Evolutionary conservation across 257 asterid genomes (phyloP).

Genomic region (Catharanthus roseus): DNA sequence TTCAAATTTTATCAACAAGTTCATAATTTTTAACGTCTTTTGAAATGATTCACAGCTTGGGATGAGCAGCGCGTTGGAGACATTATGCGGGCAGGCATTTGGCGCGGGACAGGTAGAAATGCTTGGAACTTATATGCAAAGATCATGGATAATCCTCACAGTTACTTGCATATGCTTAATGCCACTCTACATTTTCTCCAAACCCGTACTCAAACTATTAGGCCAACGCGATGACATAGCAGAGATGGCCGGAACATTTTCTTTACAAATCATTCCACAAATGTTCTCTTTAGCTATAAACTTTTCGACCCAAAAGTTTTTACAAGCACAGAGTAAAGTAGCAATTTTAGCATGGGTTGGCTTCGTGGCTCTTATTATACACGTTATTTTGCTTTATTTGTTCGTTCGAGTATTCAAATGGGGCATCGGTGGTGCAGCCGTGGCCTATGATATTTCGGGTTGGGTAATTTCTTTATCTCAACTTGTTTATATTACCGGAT

Average conservation of each 20-base stretch:
- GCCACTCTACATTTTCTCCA: conserved; percentile 69
- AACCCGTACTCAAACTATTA: conserved; percentile 52
- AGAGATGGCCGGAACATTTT: conserved; percentile 67
- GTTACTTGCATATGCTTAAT: conserved; percentile 51
- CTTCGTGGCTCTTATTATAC: conserved; percentile 32
- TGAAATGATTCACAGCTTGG: conserved; percentile 53
- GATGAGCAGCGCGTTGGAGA: conserved; percentile 95
- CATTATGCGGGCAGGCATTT: conserved; percentile 88
- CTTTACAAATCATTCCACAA: conserved; percentile 70
- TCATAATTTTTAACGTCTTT: background rate
- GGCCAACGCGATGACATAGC: conserved; percentile 83
- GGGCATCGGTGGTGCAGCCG: conserved; percentile 94
- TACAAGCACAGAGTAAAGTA: conserved; percentile 87
- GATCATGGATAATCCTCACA: conserved; percentile 75
- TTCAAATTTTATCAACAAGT: background rate
- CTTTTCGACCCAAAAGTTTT: conserved; percentile 83
- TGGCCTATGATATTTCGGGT: conserved; percentile 69
- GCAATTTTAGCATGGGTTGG: conserved; percentile 79
- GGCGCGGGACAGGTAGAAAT: conserved; percentile 83
- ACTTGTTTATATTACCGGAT: conserved; percentile 58
- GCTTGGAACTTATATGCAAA: conserved; percentile 82
- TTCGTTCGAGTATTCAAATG: conserved; percentile 60
- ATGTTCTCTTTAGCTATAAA: conserved; percentile 67
- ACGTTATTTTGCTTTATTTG: conserved; percentile 29
- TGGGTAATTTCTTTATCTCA: conserved; percentile 80